phyloP scores from a whole-genome alignment of 2,329 filamentous ascomycete genomes.

The Anthostomella pinea region DNA sequence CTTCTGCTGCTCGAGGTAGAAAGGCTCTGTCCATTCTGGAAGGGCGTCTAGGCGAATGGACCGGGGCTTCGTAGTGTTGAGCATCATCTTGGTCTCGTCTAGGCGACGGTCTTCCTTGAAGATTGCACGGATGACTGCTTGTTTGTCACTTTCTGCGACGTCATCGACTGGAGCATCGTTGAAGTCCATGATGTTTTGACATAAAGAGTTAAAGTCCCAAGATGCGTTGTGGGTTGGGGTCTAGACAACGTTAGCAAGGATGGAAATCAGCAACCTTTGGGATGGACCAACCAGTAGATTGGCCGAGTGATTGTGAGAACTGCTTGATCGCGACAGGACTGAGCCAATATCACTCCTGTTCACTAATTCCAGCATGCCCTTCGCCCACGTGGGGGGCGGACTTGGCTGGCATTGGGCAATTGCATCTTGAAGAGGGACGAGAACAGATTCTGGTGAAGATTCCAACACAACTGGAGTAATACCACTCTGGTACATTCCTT shows the following conservation, averaged over 20 bases:
- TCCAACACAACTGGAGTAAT: slow-evolving; percentile 69
- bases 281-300: slow-evolving; percentile 47
- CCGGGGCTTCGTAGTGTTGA: slow-evolving; percentile 82
- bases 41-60: slow-evolving; percentile 74
- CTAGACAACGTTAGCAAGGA: slow-evolving; percentile 35
- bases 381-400: slow-evolving; percentile 74
- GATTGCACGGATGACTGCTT: slow-evolving; percentile 78
- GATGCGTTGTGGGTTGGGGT: slow-evolving; percentile 62
- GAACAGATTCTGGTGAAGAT: slow-evolving; percentile 80
- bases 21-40: slow-evolving; percentile 77
- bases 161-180: slow-evolving; percentile 66
- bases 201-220: slow-evolving; percentile 77
- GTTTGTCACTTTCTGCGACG: slow-evolving; percentile 77
- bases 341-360: slow-evolving; percentile 78
- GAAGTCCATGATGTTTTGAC: slow-evolving; percentile 61
- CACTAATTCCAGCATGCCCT: slow-evolving; percentile 69
- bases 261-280: slow-evolving; percentile 24
- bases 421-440: slow-evolving; percentile 75
- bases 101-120: slow-evolving; percentile 91
- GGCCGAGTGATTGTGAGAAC: slow-evolving; percentile 31
- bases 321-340: slow-evolving; percentile 52
- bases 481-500: slow-evolving; percentile 69
- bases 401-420: slow-evolving; percentile 81
- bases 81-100: slow-evolving; percentile 76
- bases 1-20: slow-evolving; percentile 89